These are phyloP conservation scores for Lenwebbia sp. DNA, from an alignment of 345 rosid genomes.

Conservation along the genomic window DNA sequence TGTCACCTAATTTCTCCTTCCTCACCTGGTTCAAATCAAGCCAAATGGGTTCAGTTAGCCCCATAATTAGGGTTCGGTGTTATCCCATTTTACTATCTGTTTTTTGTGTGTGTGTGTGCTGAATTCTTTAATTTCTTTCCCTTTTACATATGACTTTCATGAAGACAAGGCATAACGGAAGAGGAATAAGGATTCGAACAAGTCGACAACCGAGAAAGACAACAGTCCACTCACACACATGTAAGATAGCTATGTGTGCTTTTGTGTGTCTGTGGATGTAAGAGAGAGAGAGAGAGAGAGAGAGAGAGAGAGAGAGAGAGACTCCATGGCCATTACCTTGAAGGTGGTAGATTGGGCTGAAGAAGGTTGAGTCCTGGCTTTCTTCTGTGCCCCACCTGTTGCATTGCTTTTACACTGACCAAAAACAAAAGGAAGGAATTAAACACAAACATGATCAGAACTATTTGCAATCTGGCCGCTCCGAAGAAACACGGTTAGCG, in stretches of 20 bases:
- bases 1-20: constrained; percentile 85
- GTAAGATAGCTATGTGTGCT: constrained; percentile 25
- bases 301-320: constrained; percentile 9
- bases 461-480: not conserved
- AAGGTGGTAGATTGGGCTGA: constrained; percentile 57
- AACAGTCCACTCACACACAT: constrained; percentile 11
- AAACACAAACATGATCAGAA: not conserved
- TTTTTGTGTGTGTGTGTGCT: not conserved
- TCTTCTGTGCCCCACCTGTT: constrained; percentile 69
- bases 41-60: not conserved
- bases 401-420: constrained; percentile 66
- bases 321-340: constrained; percentile 34
- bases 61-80: not conserved
- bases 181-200: constrained; percentile 40
- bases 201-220: constrained; percentile 80
- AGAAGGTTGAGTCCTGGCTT: constrained; percentile 83
- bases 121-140: not conserved
- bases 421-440: not conserved
- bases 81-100: not conserved
- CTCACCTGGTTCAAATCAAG: constrained; percentile 41
- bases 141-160: not conserved
- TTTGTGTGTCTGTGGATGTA: constrained; percentile 24
- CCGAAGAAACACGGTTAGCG: not conserved
- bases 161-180: not conserved
- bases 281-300: constrained; percentile 4